A percentile compares a stretch with the other conserved stretches of the same genome.
phyloP scores from a whole-genome alignment of 306 rosid genomes.

The Spatholobus suberectus region DNA sequence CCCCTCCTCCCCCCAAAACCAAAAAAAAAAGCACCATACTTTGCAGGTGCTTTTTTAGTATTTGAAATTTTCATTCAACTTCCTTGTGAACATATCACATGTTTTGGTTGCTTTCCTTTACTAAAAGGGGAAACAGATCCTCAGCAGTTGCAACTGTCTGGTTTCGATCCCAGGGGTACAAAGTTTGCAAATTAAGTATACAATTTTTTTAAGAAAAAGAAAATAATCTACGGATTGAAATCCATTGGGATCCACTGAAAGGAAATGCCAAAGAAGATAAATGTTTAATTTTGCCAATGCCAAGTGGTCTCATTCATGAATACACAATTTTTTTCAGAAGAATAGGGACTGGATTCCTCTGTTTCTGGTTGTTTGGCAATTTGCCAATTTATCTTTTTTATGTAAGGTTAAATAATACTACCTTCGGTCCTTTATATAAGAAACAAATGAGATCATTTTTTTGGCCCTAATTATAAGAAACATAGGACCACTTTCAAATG shows the following conservation, averaged over 20 bases:
- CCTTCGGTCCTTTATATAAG: too few species aligned
- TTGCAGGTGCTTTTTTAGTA: neutral
- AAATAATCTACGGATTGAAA: neutral
- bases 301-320: neutral
- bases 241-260: neutral
- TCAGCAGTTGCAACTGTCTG: neutral
- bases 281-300: neutral
- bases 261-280: slow-evolving; percentile 7
- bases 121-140: neutral
- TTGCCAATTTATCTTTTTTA: neutral
- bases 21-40: neutral
- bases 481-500: too few species aligned
- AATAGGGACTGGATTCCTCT: neutral
- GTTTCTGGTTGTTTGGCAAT: slow-evolving; percentile 12
- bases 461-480: too few species aligned
- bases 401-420: neutral
- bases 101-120: neutral
- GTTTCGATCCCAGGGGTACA: neutral
- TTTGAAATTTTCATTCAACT: neutral
- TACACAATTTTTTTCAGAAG: neutral
- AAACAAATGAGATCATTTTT: too few species aligned
- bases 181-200: neutral
- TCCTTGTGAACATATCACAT: neutral
- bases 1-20: too few species aligned
- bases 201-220: neutral